phyloP scores from a whole-genome alignment of 306 rosid genomes.

The Lathyrus oleraceus region DNA sequence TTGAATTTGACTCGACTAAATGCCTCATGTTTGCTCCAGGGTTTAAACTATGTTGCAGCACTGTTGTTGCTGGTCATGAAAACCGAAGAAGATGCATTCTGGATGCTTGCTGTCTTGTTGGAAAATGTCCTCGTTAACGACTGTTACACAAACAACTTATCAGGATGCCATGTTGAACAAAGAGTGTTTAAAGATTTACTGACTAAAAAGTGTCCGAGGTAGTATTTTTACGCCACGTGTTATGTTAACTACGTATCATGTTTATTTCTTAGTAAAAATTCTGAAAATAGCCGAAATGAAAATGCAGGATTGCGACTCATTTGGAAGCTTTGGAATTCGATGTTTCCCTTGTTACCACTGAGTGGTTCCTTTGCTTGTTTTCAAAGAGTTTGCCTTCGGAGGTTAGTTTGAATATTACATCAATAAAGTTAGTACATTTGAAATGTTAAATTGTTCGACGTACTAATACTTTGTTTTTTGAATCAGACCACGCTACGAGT shows the following conservation, averaged over 20 bases:
- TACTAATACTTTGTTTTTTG: slow-evolving; percentile 36
- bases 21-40: slow-evolving; percentile 55
- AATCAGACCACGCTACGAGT: slow-evolving; percentile 87
- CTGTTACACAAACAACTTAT: slow-evolving; percentile 91
- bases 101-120: slow-evolving; percentile 97
- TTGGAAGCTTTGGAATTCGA: slow-evolving; percentile 89
- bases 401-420: slow-evolving; percentile 59
- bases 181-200: slow-evolving; percentile 94
- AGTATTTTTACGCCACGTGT: slow-evolving; percentile 26
- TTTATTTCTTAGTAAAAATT: slow-evolving; percentile 34
- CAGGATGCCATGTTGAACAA: slow-evolving; percentile 99
- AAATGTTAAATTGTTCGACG: slow-evolving; percentile 18
- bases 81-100: slow-evolving; percentile 98
- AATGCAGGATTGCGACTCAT: slow-evolving; percentile 83
- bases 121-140: slow-evolving; percentile 91
- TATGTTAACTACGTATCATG: slow-evolving; percentile 1
- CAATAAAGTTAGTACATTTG: slow-evolving; percentile 10
- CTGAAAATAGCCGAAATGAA: slow-evolving; percentile 37
- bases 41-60: slow-evolving; percentile 95
- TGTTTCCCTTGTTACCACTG: slow-evolving; percentile 96
- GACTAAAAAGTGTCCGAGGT: slow-evolving; percentile 82
- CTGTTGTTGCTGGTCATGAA: slow-evolving; percentile 94
- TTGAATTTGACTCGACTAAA: not conserved
- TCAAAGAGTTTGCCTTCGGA: slow-evolving; percentile 95
- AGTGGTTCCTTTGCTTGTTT: slow-evolving; percentile 97